Base-by-base conservation (phyloP, 345 rosid genomes). In the Eucalyptus tenuipes region DNA sequence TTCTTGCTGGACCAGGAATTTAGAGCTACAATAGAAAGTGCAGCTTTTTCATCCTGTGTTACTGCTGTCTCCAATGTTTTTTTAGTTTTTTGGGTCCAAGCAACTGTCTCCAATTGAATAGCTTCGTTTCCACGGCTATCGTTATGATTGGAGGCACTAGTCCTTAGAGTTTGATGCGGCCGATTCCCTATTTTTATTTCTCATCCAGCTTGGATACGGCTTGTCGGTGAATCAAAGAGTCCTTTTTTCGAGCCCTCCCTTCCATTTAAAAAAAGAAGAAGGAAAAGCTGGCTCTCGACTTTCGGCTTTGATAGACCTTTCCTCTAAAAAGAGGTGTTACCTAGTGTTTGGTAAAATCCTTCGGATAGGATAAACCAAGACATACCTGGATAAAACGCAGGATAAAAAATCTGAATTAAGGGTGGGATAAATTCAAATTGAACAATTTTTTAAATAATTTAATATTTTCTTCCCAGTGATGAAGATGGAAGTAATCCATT, bases 31-130 rank as follows among this genome's bases (percentile, higher is more conserved):
- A 16, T 31, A 18, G 22, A 31, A 31, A 66, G 79, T 31, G 79
- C 40, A 15, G 22, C 81, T 10, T 71, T 71, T 71, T 37, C 45
- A 37, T 10, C 22, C 45, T 0, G 6, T 10, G 81, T 52, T 2
- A 52, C 25, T 0, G 57, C 57, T 52, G 10, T 20, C 57, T 20
- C 57, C 57, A 52, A 52, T 52, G n/a, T n/a, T n/a, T 52, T 7
- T 18, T 1, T 24, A 0, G 27, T 10, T 55, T 55, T 24, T 55
- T 24, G 27, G 61, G 13, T 24, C 0, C 1, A 0, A 3, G 8
- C 45, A 37, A 20, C 15, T 6, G 8, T 37, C 47, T 20, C 47
- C 47, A 20, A 75, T 75, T 20, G 84, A 40, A 22, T 20, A 44
- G 84, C 84, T 75, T 75, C 84, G 11, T 11, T 20, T 40, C 29